phyloP scores from a whole-genome alignment of 805 yeast species.

The Huiozyma sinensis region DNA sequence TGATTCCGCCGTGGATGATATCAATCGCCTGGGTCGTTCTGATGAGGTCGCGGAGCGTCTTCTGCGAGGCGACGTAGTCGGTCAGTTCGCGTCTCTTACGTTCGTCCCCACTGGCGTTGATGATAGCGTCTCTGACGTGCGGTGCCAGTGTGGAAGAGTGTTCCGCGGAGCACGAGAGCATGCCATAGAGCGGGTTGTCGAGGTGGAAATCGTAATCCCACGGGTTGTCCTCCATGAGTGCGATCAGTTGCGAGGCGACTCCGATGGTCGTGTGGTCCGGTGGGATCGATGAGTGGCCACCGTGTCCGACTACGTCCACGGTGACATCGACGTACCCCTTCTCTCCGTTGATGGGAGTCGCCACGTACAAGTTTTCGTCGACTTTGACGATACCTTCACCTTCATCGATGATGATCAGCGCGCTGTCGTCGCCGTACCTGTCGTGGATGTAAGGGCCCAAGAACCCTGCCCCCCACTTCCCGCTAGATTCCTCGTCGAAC shows the following conservation, averaged over 20 bases:
- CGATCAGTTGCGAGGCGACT: conserved; percentile 48
- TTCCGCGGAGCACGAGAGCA: conserved; percentile 53
- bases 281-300: conserved; percentile 77
- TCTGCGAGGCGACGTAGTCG: conserved; percentile 11
- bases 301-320: conserved; percentile 46
- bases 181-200: conserved; percentile 49
- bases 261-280: conserved; percentile 79
- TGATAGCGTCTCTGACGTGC: conserved; percentile 17
- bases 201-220: conserved; percentile 27
- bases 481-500: conserved; percentile 69
- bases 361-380: conserved; percentile 36
- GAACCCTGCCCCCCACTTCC: conserved; percentile 46
- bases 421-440: conserved; percentile 48
- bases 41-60: conserved; percentile 31
- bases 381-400: conserved; percentile 34
- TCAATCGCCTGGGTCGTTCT: conserved; percentile 62
- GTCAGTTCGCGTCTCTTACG: conserved; percentile 30
- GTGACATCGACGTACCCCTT: conserved; percentile 48
- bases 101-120: conserved; percentile 26
- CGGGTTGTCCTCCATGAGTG: conserved; percentile 46
- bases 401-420: conserved; percentile 65
- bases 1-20: conserved; percentile 60
- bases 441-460: conserved; percentile 37
- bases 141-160: conserved; percentile 25
- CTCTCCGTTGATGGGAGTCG: conserved; percentile 49